These are phyloP conservation scores for Coprinellus micaceus DNA, from an alignment of 768 basidiomycete species.

Conservation along the genomic window DNA sequence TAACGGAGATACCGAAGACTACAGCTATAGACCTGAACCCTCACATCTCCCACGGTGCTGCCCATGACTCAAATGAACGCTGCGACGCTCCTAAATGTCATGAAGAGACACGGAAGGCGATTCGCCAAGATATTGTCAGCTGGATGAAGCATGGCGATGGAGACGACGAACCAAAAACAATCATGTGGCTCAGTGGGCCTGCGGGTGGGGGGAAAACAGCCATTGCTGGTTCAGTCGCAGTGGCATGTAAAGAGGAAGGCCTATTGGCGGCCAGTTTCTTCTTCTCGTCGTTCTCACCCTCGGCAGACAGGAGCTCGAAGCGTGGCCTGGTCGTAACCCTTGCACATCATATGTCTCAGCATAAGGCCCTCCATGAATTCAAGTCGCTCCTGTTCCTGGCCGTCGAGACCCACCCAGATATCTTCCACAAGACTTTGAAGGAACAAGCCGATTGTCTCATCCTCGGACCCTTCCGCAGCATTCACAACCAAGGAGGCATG, in stretches of 20 bases:
- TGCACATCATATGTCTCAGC: not conserved
- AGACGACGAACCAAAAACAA: not conserved
- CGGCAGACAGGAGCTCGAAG: not conserved
- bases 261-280: constrained; percentile 11
- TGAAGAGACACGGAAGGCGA: not conserved
- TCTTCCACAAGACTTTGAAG: not conserved
- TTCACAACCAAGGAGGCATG: too few relatives aligned
- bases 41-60: too few relatives aligned
- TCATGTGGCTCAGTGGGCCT: constrained; percentile 8
- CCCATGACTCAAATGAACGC: not conserved
- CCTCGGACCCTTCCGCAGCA: too few relatives aligned
- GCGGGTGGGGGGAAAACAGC: constrained; percentile 11
- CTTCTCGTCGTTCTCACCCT: constrained; percentile 6
- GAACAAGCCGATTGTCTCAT: too few relatives aligned
- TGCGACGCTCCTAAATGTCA: not conserved
- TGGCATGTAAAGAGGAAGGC: not conserved
- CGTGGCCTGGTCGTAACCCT: not conserved
- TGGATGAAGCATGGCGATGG: not conserved
- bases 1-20: too few relatives aligned
- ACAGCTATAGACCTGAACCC: too few relatives aligned
- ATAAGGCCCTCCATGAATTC: not conserved
- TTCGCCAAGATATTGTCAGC: constrained; percentile 4
- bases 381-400: not conserved
- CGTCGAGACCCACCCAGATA: not conserved
- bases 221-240: constrained; percentile 10